phyloP scores from a whole-genome alignment of 495 filamentous ascomycete genomes.

The Hypoxylon fragiforme region DNA sequence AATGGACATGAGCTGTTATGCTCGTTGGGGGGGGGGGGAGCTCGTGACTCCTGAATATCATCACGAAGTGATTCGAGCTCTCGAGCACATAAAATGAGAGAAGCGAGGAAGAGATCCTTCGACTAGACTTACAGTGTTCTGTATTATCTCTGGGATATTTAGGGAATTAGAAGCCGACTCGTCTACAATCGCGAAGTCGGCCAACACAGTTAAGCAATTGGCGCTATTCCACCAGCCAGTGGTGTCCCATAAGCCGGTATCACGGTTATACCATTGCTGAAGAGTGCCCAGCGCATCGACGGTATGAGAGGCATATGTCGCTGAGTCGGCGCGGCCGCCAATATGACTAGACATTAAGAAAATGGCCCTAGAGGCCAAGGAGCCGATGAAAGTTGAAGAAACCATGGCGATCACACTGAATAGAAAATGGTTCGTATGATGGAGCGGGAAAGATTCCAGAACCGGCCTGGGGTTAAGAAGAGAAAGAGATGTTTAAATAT shows the following conservation, averaged over 20 bases:
- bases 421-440: slow-evolving; percentile 19
- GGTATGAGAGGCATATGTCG: slow-evolving; percentile 45
- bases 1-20: no score
- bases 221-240: slow-evolving; percentile 78
- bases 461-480: slow-evolving; percentile 12
- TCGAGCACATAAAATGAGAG: not conserved
- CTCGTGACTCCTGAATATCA: not conserved
- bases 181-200: slow-evolving; percentile 58
- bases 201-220: slow-evolving; percentile 66
- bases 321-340: slow-evolving; percentile 12
- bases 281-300: slow-evolving; percentile 53
- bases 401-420: slow-evolving; percentile 31
- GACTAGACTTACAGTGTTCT: slow-evolving; percentile 44
- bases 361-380: slow-evolving; percentile 44
- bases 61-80: not conserved
- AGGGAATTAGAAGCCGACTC: slow-evolving; percentile 32
- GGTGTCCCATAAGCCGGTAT: slow-evolving; percentile 66
- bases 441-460: slow-evolving; percentile 26
- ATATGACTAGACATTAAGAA: slow-evolving; percentile 41
- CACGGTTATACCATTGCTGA: slow-evolving; percentile 64
- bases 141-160: slow-evolving; percentile 42
- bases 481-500: slow-evolving; percentile 13
- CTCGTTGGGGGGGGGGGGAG: not conserved
- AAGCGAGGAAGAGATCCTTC: not conserved
- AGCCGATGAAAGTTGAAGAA: slow-evolving; percentile 38